Percentiles rank a stretch among this genome's conserved stretches.
Conservation (phyloP, 192 early-diverging fungal species). For the Coemansia sp. region DNA sequence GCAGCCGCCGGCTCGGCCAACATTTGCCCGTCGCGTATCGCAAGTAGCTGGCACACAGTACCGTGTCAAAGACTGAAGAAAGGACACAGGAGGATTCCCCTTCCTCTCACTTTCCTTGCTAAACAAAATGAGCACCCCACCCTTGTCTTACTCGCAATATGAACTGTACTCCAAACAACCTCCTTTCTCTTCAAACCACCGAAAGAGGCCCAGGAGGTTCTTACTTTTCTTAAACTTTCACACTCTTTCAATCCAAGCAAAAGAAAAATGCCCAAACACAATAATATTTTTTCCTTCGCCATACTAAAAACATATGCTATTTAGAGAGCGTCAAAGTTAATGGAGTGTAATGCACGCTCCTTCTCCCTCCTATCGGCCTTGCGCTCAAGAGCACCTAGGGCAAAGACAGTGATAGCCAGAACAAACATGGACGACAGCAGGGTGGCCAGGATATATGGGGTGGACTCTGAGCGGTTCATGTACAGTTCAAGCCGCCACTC, state of each 20-base stretch:
- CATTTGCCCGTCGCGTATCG: constrained; percentile 14
- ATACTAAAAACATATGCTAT: neutral
- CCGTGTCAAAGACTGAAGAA: constrained; percentile 13
- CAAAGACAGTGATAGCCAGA: constrained; percentile 69
- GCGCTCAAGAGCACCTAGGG: constrained; percentile 70
- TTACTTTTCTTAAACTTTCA: constrained; percentile 3
- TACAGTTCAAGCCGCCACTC: constrained; percentile 86
- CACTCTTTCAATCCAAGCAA: neutral
- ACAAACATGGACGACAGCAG: constrained; percentile 70
- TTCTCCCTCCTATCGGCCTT: constrained; percentile 80
- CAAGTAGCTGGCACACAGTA: constrained; percentile 13
- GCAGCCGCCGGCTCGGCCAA: constrained; percentile 1
- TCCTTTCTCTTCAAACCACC: neutral
- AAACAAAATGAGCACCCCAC: no score
- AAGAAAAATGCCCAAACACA: no score
- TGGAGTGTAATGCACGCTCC: constrained; percentile 73
- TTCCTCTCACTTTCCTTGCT: no score
- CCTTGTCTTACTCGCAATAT: neutral
- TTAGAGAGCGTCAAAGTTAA: constrained; percentile 92
- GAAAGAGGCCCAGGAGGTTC: neutral
- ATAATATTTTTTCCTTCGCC: neutral
- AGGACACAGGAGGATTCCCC: no score
- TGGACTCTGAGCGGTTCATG: constrained; percentile 82
- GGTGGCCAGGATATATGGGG: constrained; percentile 78
- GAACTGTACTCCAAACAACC: neutral